Evolutionary conservation across 257 asterid genomes (phyloP), one percentile per base, ranked within the genome.

Genomic region (Dorcoceras hygrometricum): DNA sequence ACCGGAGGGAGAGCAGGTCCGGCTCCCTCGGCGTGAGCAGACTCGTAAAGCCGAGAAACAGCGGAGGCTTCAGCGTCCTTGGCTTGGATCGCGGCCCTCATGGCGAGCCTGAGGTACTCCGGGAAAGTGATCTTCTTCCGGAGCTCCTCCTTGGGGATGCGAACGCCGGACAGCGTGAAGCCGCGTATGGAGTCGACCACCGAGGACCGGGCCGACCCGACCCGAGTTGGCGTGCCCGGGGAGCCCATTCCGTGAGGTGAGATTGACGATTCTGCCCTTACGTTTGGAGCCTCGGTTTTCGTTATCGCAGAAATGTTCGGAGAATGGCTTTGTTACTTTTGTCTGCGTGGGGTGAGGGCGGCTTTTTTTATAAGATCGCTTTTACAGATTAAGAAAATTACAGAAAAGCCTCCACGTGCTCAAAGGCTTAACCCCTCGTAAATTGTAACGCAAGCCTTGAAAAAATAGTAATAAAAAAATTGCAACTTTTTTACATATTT

Each of bases 151-250:
- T 81, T 90, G 29, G 68, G 51, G 79, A 92, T 81, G 22, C 84
- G 80, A 2, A 73, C 67, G 61, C 99, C 97, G 67, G 88, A 79
- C 20, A 86, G 71, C 9, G 97, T 68, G 82, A 86, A 84, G 25
- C 88, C 95, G 65, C 85, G 80, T 5, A 93, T 9, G 54, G 97
- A 86, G 59, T 80, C 91, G 46, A 84, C 75, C 27, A 90, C 67
- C 48, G 97, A 93, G 53, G 96, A 62, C 64, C 97, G 86, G 59
- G 82, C 96, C 10, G 98, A 85, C 22, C 75, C 60, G 48, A 80
- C 29, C 36, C 67, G 71, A 50, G 66, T 59, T 46, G 76, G 68
- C 64, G 72, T 62, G 24, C 63, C 76, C 67, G 86, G 67, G 23
- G 89, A 61, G 19, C 65, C 83, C 90, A 86, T 71, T 48, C 36